Percentiles rank a stretch among this genome's conserved stretches.
Evolutionary conservation across 1,284 basidiomycete species (phyloP).

Genomic region (Golubevia pallescens): DNA sequence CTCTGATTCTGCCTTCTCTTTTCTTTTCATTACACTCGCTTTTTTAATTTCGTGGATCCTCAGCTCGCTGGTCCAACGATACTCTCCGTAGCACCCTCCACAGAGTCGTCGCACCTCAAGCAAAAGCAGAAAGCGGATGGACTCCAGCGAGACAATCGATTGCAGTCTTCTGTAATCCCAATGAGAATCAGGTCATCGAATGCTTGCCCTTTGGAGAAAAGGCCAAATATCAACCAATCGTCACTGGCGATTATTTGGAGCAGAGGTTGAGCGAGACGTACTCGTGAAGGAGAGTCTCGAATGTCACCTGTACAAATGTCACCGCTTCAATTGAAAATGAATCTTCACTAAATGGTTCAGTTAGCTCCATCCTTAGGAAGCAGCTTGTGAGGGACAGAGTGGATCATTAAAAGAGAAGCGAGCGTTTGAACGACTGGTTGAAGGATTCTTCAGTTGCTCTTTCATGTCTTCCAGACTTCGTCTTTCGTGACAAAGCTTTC

Average conservation of each 20-base stretch:
- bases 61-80: slow-evolving; percentile 84
- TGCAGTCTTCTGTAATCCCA: slow-evolving; percentile 86
- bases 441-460: too few relatives aligned
- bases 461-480: too few relatives aligned
- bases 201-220: slow-evolving; percentile 71
- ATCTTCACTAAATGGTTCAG: too few relatives aligned
- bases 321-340: too few relatives aligned
- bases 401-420: too few relatives aligned
- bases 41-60: background rate
- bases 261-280: slow-evolving; percentile 66
- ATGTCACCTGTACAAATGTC: too few relatives aligned
- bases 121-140: slow-evolving; percentile 67
- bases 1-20: too few relatives aligned
- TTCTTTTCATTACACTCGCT: too few relatives aligned
- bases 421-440: too few relatives aligned
- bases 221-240: slow-evolving; percentile 68
- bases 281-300: slow-evolving; percentile 18
- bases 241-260: slow-evolving; percentile 78
- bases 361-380: too few relatives aligned
- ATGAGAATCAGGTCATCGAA: slow-evolving; percentile 73
- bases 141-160: slow-evolving; percentile 78
- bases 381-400: too few relatives aligned
- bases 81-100: slow-evolving; percentile 77
- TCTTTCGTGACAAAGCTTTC: too few relatives aligned
- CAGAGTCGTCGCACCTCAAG: slow-evolving; percentile 77